Percentiles rank a stretch among this genome's conserved stretches.
Evolutionary conservation across 352 stramenopile genomes (phyloP).

Genomic region (Pythium vanterpoolii): DNA sequence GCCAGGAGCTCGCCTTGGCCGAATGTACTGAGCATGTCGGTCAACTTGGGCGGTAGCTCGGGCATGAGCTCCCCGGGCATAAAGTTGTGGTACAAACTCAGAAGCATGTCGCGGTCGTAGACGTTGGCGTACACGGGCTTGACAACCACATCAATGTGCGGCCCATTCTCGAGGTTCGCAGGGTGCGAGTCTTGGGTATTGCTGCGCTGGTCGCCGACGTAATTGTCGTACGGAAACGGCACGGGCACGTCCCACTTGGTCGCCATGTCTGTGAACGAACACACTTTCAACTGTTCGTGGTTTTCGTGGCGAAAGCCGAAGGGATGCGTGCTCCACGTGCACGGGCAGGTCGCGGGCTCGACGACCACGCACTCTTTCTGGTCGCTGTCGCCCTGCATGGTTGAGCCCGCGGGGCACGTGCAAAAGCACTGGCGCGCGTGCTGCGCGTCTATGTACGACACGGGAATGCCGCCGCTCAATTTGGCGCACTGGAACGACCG

Average conservation of each 20-base stretch:
- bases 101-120: constrained; percentile 2
- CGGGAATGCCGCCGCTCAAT: constrained; percentile 38
- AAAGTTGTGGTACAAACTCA: neutral
- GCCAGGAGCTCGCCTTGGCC: neutral
- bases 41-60: neutral
- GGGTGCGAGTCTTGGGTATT: constrained; percentile 16
- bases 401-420: constrained; percentile 39
- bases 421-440: constrained; percentile 53
- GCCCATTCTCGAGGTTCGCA: neutral
- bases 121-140: neutral
- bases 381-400: constrained; percentile 19
- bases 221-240: constrained; percentile 58
- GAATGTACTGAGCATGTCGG: constrained; percentile 3
- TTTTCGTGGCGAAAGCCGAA: constrained; percentile 31
- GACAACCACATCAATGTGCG: constrained; percentile 16
- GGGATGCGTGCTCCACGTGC: constrained; percentile 35
- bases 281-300: constrained; percentile 22
- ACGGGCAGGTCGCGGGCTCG: constrained; percentile 32
- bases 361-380: constrained; percentile 27
- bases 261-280: constrained; percentile 33
- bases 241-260: constrained; percentile 36
- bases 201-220: constrained; percentile 40
- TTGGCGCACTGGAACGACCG: constrained; percentile 34
- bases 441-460: constrained; percentile 38
- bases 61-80: neutral